phyloP scores from a whole-genome alignment of 345 rosid species.

The Turritis glabra region DNA sequence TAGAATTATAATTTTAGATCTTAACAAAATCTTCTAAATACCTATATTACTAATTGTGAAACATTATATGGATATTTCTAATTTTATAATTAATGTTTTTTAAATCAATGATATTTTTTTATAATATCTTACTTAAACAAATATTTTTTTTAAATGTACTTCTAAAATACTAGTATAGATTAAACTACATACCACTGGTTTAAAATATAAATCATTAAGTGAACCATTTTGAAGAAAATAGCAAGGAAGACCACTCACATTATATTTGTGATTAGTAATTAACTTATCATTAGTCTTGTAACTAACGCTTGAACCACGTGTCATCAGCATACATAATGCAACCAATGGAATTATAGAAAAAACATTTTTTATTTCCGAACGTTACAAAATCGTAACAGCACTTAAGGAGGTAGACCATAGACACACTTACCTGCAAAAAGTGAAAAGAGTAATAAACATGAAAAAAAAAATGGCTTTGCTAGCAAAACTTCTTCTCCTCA shows the following conservation, averaged over 20 bases:
- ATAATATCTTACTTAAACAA: too few species aligned
- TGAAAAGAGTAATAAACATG: neutral
- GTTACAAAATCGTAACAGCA: conserved; percentile 15
- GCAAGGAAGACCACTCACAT: conserved; percentile 20
- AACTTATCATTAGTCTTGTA: too few species aligned
- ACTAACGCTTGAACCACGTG: conserved; percentile 25
- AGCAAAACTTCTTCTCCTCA: conserved; percentile 19
- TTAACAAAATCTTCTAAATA: too few species aligned
- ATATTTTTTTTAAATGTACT: too few species aligned
- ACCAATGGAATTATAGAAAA: neutral
- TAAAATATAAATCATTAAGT: too few species aligned
- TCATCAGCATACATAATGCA: conserved; percentile 9
- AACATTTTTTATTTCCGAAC: conserved; percentile 15
- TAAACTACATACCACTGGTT: too few species aligned
- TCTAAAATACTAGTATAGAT: too few species aligned
- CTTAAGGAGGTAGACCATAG: neutral
- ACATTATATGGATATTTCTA: too few species aligned
- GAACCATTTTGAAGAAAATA: neutral
- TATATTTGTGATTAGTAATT: neutral
- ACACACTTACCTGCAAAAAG: neutral
- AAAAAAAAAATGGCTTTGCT: neutral
- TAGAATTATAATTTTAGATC: too few species aligned
- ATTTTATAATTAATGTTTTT: too few species aligned
- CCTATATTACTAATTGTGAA: too few species aligned
- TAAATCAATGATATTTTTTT: too few species aligned